phyloP scores from a whole-genome alignment of 768 basidiomycete species.

The Kwoniella europaea region DNA sequence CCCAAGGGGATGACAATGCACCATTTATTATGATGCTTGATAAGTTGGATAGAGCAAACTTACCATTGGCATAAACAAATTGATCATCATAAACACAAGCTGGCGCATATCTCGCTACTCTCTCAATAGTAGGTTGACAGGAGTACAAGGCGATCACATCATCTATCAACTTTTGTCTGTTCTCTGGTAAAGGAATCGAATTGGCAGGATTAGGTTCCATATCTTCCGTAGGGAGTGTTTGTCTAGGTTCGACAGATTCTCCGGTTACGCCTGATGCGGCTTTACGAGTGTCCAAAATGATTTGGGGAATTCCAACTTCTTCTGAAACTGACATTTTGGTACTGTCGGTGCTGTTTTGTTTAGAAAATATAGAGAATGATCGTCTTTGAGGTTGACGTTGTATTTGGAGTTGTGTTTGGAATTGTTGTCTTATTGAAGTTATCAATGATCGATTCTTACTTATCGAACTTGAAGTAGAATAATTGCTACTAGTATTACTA shows the following conservation, averaged over 20 bases:
- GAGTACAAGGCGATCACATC: constrained; percentile 61
- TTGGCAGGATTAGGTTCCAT: constrained; percentile 59
- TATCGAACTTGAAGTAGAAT: constrained; percentile 4
- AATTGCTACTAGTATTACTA: not conserved
- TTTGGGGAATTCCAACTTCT: constrained; percentile 37
- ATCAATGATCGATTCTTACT: constrained; percentile 2
- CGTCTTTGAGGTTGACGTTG: constrained; percentile 2
- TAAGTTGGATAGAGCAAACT: constrained; percentile 5
- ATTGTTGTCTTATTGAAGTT: not conserved
- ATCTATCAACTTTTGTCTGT: constrained; percentile 60
- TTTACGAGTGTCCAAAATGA: constrained; percentile 44
- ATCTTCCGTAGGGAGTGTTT: constrained; percentile 55
- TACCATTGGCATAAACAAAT: constrained; percentile 60
- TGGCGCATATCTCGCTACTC: constrained; percentile 60
- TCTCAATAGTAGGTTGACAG: constrained; percentile 59
- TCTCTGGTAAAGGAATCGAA: constrained; percentile 58
- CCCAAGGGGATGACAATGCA: too few relatives aligned
- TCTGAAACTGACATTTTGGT: constrained; percentile 30
- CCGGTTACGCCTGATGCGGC: constrained; percentile 57
- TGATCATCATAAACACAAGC: constrained; percentile 55
- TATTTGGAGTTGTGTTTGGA: not conserved
- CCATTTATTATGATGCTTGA: not conserved
- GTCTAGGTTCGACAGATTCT: constrained; percentile 60
- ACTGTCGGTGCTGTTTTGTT: not conserved
- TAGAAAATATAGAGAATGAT: not conserved